Conservation (phyloP, 2,329 filamentous ascomycete genomes). For the Pyricularia pennisetigena region DNA sequence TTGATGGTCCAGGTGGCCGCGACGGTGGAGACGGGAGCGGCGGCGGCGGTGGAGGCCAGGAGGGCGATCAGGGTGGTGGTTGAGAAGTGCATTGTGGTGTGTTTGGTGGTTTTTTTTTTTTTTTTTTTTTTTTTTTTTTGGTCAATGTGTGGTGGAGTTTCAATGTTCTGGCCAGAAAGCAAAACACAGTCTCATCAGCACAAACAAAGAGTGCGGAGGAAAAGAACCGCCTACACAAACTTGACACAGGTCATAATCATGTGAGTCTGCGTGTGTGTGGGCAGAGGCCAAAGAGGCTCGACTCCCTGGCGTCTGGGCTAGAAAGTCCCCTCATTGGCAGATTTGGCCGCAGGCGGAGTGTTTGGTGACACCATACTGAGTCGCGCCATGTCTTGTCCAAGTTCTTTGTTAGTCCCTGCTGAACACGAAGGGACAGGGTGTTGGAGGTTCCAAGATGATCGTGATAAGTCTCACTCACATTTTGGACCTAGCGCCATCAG, state of each 20-base stretch:
- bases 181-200: not conserved
- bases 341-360: not conserved
- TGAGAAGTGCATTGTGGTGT: slow-evolving; percentile 5
- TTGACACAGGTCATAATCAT: not conserved
- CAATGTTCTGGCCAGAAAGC: not conserved
- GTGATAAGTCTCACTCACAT: not conserved
- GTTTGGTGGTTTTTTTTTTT: too few species aligned
- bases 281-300: not conserved
- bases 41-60: slow-evolving; percentile 4
- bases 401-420: not conserved
- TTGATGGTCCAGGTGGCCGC: slow-evolving; percentile 32
- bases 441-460: not conserved
- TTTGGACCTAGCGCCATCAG: not conserved
- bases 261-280: not conserved
- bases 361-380: not conserved
- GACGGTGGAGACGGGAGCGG: slow-evolving; percentile 5
- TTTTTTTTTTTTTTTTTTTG: not conserved
- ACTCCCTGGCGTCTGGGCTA: not conserved
- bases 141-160: not conserved
- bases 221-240: not conserved
- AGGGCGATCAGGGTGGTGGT: slow-evolving; percentile 4
- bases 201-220: not conserved
- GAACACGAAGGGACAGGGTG: not conserved
- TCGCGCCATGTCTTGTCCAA: not conserved
- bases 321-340: not conserved